Evolutionary conservation across 2,329 filamentous ascomycete species (phyloP).

Genomic region (Diaporthe ilicicola): DNA sequence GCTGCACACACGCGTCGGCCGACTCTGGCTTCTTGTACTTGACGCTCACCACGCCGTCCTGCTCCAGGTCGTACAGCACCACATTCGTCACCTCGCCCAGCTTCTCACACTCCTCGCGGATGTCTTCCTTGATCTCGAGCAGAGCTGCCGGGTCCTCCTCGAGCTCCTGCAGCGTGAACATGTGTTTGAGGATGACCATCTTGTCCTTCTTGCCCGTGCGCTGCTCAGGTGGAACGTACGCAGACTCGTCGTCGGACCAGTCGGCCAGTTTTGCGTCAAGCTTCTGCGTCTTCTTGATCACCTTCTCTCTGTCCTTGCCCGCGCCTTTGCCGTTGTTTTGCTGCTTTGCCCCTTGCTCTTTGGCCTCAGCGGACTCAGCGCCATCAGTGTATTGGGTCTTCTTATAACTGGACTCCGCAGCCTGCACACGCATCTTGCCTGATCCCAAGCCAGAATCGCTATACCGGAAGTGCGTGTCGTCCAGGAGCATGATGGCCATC

Average conservation of each 20-base stretch:
- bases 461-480: constrained; percentile 83
- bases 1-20: constrained; percentile 75
- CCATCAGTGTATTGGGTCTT: constrained; percentile 74
- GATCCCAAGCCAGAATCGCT: constrained; percentile 56
- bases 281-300: constrained; percentile 90
- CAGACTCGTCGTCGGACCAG: constrained; percentile 91
- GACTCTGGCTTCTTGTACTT: constrained; percentile 78
- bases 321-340: constrained; percentile 40
- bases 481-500: constrained; percentile 81
- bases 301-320: constrained; percentile 82
- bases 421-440: constrained; percentile 81
- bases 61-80: constrained; percentile 86
- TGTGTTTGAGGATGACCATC: constrained; percentile 86
- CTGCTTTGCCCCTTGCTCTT: constrained; percentile 44
- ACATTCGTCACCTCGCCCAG: constrained; percentile 90
- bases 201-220: constrained; percentile 72
- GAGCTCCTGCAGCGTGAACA: constrained; percentile 89
- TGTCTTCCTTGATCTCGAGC: constrained; percentile 93
- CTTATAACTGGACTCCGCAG: constrained; percentile 92
- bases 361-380: constrained; percentile 45
- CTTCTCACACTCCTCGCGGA: constrained; percentile 88
- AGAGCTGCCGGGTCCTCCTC: constrained; percentile 84
- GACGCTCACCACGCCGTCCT: constrained; percentile 84
- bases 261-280: constrained; percentile 91
- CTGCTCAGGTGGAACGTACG: constrained; percentile 53